These are phyloP conservation scores for Nothophaeocryptopus gaeumannii DNA, from an alignment of 2,329 filamentous ascomycete genomes.

Conservation along the genomic window DNA sequence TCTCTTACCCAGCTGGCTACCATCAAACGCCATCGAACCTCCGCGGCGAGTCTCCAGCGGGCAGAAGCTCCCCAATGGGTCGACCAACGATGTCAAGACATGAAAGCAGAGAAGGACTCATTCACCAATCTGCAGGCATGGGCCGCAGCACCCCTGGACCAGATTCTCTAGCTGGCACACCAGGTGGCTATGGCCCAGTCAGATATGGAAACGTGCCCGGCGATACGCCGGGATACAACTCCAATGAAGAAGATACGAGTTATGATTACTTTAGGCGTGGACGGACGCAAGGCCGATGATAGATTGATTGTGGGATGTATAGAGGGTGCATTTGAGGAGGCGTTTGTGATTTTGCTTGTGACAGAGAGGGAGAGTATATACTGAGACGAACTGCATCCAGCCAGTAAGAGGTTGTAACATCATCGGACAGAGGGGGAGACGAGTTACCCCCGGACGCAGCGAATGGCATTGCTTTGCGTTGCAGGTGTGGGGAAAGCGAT, in stretches of 20 bases:
- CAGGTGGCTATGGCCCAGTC: constrained; percentile 32
- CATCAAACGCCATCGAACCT: constrained; percentile 44
- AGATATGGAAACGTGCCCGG: constrained; percentile 24
- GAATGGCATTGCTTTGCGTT: no score
- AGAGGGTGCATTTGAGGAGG: no score
- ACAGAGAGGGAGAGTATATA: background rate
- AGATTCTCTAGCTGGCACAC: constrained; percentile 2
- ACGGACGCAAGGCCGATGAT: constrained; percentile 15
- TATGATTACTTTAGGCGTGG: constrained; percentile 41
- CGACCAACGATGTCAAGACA: constrained; percentile 15
- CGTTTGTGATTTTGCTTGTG: background rate
- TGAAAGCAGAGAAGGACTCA: constrained; percentile 23
- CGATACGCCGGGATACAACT: constrained; percentile 30
- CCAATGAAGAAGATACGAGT: constrained; percentile 35
- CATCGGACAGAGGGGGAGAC: no score
- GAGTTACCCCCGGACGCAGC: no score
- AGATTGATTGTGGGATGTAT: background rate
- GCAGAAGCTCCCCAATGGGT: constrained; percentile 22
- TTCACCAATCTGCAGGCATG: constrained; percentile 18
- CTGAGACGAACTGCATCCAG: no score
- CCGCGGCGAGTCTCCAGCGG: constrained; percentile 43
- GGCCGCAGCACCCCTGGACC: constrained; percentile 17
- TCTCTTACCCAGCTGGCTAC: constrained; percentile 48
- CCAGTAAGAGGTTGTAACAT: no score
- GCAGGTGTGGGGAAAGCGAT: no score